Base-by-base conservation (phyloP, 2,329 filamentous ascomycete species). In the Aspergillus neoniger region DNA sequence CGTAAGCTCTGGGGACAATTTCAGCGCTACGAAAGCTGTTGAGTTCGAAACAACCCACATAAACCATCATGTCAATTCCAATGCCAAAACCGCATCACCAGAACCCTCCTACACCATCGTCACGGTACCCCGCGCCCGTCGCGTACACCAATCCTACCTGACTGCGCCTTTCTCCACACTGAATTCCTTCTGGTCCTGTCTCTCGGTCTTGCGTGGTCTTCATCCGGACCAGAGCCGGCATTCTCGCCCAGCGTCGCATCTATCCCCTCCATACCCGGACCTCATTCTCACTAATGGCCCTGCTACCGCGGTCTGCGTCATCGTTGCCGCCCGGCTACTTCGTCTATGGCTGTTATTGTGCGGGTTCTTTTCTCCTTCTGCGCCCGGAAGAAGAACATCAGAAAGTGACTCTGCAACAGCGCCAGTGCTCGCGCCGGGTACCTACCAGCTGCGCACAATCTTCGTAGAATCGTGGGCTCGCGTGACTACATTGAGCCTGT, bases 381-480 rank as follows among this genome's bases (percentile, higher is more conserved):
- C 63, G 58, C 7, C 28, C 57, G 7, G 55, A 14, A 14, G 2
- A 36, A 36, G 32, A 0, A 14, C 32, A 14, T 14, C 32, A 14
- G 12, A 36, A 14, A 36, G 32, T 36, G 32, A 6, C 12, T 14
- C 32, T 32, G 30, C 12, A 12, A 32, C 30, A 5, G 30, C 2
- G 10, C 32, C 12, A 36, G 32, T 52, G 76, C 5, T 43, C 67
- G 56, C 9, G 81, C 5, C 77, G 79, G 58, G 47, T 44, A 25
- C 61, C 53, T 25, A 82, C 82, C 84, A 83, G 64, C 88, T 94
- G 79, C 86, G 87, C 63, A 88, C 90, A 9, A 81, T 98, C 14
- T 99, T 95, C 74, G 85, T 97, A 28, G 95, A 99, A 81, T 95
- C 91, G 19, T 97, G 93, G 89, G 94, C 95, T 2, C 85, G 95